A percentile compares a stretch with the other conserved stretches of the same genome.
Evolutionary conservation across 2,329 filamentous ascomycete species (phyloP).

Genomic region (Harringtonia aguacate): DNA sequence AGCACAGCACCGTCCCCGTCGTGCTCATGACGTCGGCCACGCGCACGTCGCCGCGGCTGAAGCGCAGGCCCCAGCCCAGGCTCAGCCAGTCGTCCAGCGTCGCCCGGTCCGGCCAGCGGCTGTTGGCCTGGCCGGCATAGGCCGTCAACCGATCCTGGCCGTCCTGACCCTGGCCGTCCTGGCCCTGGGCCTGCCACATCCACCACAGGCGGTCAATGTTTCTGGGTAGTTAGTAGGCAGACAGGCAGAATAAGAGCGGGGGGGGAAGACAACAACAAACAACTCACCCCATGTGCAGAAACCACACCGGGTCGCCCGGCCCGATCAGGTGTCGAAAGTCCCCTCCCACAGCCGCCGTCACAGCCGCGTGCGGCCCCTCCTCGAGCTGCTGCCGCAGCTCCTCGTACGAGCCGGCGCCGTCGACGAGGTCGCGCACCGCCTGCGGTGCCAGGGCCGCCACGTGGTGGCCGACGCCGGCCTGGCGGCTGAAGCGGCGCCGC

Average conservation of each 20-base stretch:
- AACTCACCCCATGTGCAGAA: not conserved
- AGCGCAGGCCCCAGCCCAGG: not conserved
- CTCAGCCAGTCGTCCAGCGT: not conserved
- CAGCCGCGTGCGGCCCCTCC: not conserved
- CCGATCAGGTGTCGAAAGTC: not conserved
- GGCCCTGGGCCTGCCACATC: not conserved
- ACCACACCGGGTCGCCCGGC: not conserved
- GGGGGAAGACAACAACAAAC: not conserved
- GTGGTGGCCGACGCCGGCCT: not conserved
- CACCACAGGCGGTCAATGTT: not conserved
- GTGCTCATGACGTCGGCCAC: not conserved
- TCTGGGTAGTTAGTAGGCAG: not conserved
- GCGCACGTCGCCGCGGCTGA: not conserved
- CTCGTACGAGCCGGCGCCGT: not conserved
- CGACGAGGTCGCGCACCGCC: not conserved
- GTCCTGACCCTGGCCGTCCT: not conserved
- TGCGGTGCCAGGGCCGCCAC: not conserved
- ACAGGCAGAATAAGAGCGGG: not conserved
- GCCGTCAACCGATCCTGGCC: not conserved
- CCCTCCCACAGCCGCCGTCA: not conserved
- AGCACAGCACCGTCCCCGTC: not conserved
- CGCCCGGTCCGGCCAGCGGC: not conserved
- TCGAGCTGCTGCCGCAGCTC: not conserved
- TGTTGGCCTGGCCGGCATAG: not conserved
- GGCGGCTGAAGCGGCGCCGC: constrained; percentile 16